A percentile compares a stretch with the other conserved stretches of the same genome.
Evolutionary conservation across 371 early-diverging fungal species (phyloP).

Genomic region (Globomyces sp.): DNA sequence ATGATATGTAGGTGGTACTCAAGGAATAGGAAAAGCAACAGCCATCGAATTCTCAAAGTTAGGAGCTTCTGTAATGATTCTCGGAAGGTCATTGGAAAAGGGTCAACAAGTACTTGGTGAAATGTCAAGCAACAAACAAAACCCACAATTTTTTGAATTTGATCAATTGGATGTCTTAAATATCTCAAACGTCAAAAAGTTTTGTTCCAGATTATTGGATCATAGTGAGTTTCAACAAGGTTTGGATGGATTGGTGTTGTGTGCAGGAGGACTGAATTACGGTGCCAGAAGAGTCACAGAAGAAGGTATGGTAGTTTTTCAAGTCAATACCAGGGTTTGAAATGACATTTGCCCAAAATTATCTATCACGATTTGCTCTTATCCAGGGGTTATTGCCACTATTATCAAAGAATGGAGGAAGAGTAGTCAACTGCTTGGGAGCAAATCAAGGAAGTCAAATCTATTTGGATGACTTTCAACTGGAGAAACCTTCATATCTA

Average conservation of each 20-base stretch:
- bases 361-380: conserved; percentile 28
- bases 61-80: conserved; percentile 19
- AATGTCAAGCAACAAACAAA: neutral
- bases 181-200: conserved; percentile 17
- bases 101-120: conserved; percentile 14
- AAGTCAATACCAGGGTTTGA: conserved; percentile 1
- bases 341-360: conserved; percentile 34
- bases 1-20: conserved; percentile 25
- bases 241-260: conserved; percentile 29
- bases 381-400: conserved; percentile 20
- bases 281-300: conserved; percentile 24
- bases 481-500: conserved; percentile 16
- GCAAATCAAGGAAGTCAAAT: conserved; percentile 20
- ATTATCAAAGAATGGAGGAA: conserved; percentile 9
- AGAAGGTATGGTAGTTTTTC: conserved; percentile 19
- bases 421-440: conserved; percentile 29
- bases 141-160: conserved; percentile 13
- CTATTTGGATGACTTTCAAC: conserved; percentile 26
- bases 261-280: conserved; percentile 32
- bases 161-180: conserved; percentile 20
- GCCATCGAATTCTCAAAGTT: conserved; percentile 15
- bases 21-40: conserved; percentile 32
- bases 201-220: conserved; percentile 17
- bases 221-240: neutral
- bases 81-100: conserved; percentile 14